phyloP scores from a whole-genome alignment of 148 eudicot species.

The Nyssa sinensis region DNA sequence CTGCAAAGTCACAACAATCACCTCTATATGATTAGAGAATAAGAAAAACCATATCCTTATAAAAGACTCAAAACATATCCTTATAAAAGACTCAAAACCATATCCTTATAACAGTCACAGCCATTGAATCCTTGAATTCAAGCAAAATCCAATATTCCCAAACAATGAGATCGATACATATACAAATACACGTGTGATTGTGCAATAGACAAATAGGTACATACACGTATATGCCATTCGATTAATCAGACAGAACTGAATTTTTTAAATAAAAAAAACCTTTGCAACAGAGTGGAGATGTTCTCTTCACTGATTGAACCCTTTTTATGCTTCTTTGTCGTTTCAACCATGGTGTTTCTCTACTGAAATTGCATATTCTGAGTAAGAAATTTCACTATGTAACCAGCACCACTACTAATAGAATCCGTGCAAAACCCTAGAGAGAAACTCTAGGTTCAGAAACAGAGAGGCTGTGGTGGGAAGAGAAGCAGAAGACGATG shows the following conservation, averaged over 20 bases:
- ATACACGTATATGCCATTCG: no score
- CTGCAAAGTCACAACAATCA: constrained; percentile 32
- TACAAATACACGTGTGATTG: not conserved
- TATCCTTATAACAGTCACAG: not conserved
- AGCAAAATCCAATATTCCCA: not conserved
- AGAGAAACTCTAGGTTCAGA: not conserved
- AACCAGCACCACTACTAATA: no score
- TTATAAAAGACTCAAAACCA: not conserved
- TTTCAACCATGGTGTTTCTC: constrained; percentile 35
- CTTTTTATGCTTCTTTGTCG: constrained; percentile 42
- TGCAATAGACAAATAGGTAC: no score
- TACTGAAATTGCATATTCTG: constrained; percentile 8
- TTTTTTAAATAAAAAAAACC: constrained; percentile 36
- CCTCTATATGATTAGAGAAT: no score
- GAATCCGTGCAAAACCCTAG: not conserved
- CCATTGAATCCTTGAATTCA: no score
- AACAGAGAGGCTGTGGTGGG: not conserved
- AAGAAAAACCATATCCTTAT: no score
- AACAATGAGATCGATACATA: not conserved
- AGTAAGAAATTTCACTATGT: not conserved
- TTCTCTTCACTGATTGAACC: constrained; percentile 52
- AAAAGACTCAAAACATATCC: no score
- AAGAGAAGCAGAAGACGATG: no score
- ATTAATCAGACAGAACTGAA: not conserved
- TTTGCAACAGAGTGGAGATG: constrained; percentile 49